Base-by-base conservation (phyloP, 2,329 filamentous ascomycete genomes). In the Penicillium sp. region DNA sequence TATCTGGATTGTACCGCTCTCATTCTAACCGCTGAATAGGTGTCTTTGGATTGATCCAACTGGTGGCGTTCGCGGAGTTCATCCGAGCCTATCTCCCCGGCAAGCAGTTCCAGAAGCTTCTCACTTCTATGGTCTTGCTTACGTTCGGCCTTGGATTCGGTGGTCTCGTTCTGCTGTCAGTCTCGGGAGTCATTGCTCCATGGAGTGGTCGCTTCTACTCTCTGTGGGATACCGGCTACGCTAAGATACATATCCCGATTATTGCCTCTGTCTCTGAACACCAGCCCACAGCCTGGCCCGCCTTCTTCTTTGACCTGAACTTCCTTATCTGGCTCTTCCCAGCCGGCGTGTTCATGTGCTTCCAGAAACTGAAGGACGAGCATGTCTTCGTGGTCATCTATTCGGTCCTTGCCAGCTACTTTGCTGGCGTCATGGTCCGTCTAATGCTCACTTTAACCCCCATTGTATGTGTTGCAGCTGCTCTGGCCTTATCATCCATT, bases 261-360 rank as follows among this genome's bases (percentile, higher is more conserved):
- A 99, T 99, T 73, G 94, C 94, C 3, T 99, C 94, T n/a, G 94
- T 99, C 43, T 99, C 94, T 1, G 94, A 99, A 78, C 94, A 99
- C 79, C 94, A 99, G 78, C 94, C 94, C 51, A 99, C 94, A 35
- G 94, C 94, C 40, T 99, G 94, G 94, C 94, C 94, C 2, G 91
- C 95, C 14, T 99, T 97, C 82, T 99, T 99, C 81, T 99, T 99
- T 74, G 94, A 99, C 69, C 82, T 99, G 65, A 97, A 96, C 80
- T 86, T 99, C 79, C 83, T 99, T 68, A 96, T 99, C 77, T 99
- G 94, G 94, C 85, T 99, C 48, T 97, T 99, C 85, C 94, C 94
- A 4, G 95, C 94, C 11, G 94, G 94, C 75, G 91, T 99, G 54
- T 99, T 97, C 78, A 87, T 99, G 77, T 97, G 92, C 80, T 99